Base-by-base conservation (phyloP, 164 flowering plant genomes). In the Berberis thunbergii region DNA sequence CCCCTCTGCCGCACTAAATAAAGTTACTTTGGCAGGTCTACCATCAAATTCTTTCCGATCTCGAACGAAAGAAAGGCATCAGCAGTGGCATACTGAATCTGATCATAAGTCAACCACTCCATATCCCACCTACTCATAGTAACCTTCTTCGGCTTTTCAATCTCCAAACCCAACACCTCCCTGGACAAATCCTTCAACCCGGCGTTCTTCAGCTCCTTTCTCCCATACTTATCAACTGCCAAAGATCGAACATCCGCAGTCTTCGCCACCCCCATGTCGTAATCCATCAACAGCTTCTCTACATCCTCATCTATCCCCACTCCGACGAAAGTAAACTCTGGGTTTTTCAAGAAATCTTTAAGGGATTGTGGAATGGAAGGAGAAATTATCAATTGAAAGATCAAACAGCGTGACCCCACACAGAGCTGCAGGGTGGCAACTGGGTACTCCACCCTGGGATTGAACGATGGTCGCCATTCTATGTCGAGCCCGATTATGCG, bases 51-150 rank as follows among this genome's bases (percentile, higher is more conserved):
- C 41, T 44, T 63, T 3, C 66, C 58, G 26, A 63, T 63, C 59
- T 52, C 66, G 44, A 63, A 63, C 10, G 58, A 63, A n/a, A 63
- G 41, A 43, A 52, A 63, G 2, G 66, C 66, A 43, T 63, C 58
- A 13, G 43, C 12, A 39, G 10, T 42, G 41, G 66, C 58, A 43
- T 63, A 63, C 3, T 43, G 41, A 1, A 63, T 40, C 57, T 64
- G 66, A 2, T 7, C 52, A 41, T 43, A 12, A n/a, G 49, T 44
- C 1, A 70, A 53, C 44, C 26, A n/a, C 42, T 49, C 56, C 2
- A 7, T 6, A 54, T 73, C 77, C 81, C 81, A 78, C 4, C 54
- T 42, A 55, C 81, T 78, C 64, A 68, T 53, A 1, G 72, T 62
- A 11, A 76, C 61, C 43, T 63, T 13, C 54, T 48, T 63, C 4